A percentile compares a stretch with the other conserved stretches of the same genome.
phyloP scores from a whole-genome alignment of 257 asterid genomes.

The Linaria vulgaris region DNA sequence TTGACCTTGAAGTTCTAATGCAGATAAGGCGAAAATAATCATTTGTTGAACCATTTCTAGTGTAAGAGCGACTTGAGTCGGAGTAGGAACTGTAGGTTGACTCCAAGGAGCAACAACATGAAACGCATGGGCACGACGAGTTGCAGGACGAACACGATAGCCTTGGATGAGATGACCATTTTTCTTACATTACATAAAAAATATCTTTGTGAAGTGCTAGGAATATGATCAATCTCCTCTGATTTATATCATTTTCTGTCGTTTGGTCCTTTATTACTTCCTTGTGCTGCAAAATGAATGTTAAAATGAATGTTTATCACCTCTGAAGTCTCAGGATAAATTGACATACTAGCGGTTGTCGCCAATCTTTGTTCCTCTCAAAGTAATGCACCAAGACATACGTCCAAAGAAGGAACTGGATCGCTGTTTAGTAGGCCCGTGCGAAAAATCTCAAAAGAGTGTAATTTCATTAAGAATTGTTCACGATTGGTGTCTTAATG shows the following conservation, averaged over 20 bases:
- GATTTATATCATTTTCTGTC: background rate
- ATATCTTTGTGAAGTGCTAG: background rate
- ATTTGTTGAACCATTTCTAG: too few relatives aligned
- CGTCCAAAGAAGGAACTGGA: constrained; percentile 9
- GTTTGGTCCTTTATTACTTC: background rate
- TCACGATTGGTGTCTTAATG: background rate
- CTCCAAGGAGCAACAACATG: background rate
- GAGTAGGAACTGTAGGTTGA: background rate
- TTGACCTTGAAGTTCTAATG: background rate
- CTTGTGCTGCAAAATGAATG: too few relatives aligned
- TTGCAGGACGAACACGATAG: too few relatives aligned
- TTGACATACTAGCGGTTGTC: background rate
- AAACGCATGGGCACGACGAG: too few relatives aligned
- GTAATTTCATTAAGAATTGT: constrained; percentile 15
- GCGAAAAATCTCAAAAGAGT: background rate
- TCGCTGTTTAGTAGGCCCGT: background rate
- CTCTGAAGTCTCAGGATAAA: background rate
- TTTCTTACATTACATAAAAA: constrained; percentile 9
- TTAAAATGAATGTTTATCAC: background rate
- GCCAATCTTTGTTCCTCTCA: constrained; percentile 16
- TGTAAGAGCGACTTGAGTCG: constrained; percentile 12
- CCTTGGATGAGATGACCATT: too few relatives aligned
- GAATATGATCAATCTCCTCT: constrained; percentile 12
- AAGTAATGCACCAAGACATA: background rate
- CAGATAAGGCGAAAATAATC: constrained; percentile 14